Base-by-base conservation (phyloP, 176 grass and related monocot species). In the Hyparrhenia diplandra region DNA sequence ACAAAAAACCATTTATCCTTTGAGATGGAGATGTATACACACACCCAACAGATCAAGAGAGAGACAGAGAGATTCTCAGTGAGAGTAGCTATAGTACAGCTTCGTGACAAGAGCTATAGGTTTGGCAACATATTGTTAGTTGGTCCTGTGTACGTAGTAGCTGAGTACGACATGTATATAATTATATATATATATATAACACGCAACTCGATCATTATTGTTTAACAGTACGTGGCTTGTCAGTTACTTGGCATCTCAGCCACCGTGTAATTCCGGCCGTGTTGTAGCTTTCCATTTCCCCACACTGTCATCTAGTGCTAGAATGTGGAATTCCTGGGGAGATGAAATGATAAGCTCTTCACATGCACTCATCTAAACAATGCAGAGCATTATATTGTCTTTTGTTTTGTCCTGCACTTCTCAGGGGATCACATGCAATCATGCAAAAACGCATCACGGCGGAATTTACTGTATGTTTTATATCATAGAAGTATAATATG, bases 21-120 rank as follows among this genome's bases (percentile, higher is more conserved):
- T n/a, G n/a, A n/a, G n/a, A 8, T 49, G 18, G 49, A 52, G 31
- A 32, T 52, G 18, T 52, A 51, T 1, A n/a, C 47, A 51, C 52
- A 21, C 51, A 6, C 6, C 21, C 52, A 21, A n/a, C 21, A n/a
- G 32, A 37, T 4, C 0, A 25, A 72, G 45, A 30, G 14, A 79
- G 76, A 67, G 47, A 69, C 52, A 85, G 30, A 77, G 10, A 32
- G 51, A 55, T 69, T 69, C 37, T 0, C 14, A 69, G 54, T 29
- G 40, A 52, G 34, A 31, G 34, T 16, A 32, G 24, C 6, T 67
- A 35, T 35, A n/a, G n/a, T 45, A 69, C 69, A 67, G 2, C 60
- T 70, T 80, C 27, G 46, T 80, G 77, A 80, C 59, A 86, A 86
- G 69, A 77, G 64, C n/a, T n/a, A 25, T 69, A 69, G 73, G 64